Evolutionary conservation across 2,329 filamentous ascomycete species (phyloP), one percentile per base, ranked within the genome.

Genomic region (Nothophaeocryptopus gaeumannii): DNA sequence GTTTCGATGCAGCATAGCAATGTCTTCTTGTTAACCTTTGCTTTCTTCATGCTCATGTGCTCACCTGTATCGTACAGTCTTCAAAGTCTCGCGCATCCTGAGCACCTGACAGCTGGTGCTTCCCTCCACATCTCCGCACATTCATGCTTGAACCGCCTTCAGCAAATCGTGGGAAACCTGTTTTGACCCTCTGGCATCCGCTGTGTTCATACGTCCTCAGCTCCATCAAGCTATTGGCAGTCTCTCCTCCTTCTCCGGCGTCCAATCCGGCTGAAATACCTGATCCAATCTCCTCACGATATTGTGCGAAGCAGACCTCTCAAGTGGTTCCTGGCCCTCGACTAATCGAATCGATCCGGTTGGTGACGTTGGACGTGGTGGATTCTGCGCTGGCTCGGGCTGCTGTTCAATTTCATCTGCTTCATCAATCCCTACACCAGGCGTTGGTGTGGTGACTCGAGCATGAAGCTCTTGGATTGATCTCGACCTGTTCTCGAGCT

Each of bases 301-400:
- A 7, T 16, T 40, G 15, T 52, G 39, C 16, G 38, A 38, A 13
- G 31, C 36, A 7, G 35, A 30, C 16, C 49, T 47, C 12, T 36
- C 30, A 30, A 39, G 26, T 8, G 15, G 3, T 20, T 48, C 44
- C 31, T 37, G 16, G 20, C 43, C 39, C 36, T 45, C 50, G 2
- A 52, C 45, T n/a, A 52, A 12, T 9, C 50, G 35, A 33, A 52
- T 48, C 12, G 50, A 52, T 12, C 50, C 45, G 1, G 45, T 29
- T 5, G 50, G 50, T 5, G 50, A 52, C 5, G 40, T 44, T 11
- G 50, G 50, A 8, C 50, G n/a, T 4, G 46, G 46, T 42, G 39
- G 39, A 15, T 43, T 39, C 29, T 38, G 42, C n/a, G 32, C 29
- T n/a, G 13, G 33, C 26, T 32, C 35, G 11, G 14, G 13, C 16